phyloP scores from a whole-genome alignment of 345 rosid genomes.

The Balakata baccata region DNA sequence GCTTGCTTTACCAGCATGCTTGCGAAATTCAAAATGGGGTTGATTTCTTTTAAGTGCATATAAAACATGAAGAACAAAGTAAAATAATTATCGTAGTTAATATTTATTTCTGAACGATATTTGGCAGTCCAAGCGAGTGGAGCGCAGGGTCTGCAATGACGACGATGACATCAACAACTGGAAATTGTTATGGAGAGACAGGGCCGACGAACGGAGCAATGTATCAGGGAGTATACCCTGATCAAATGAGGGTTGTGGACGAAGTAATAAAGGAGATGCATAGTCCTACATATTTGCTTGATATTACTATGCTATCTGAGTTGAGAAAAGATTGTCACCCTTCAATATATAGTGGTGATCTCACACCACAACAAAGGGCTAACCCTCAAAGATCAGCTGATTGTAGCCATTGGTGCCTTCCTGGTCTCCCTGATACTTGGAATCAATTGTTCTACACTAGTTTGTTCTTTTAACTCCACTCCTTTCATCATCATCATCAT shows the following conservation, averaged over 20 bases:
- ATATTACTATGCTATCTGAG: slow-evolving; percentile 84
- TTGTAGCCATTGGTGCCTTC: slow-evolving; percentile 99
- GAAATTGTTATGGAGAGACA: slow-evolving; percentile 81
- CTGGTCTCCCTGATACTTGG: slow-evolving; percentile 97
- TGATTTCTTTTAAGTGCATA: too few species aligned
- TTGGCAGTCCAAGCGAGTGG: slow-evolving; percentile 78
- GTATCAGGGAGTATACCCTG: slow-evolving; percentile 54
- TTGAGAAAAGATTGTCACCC: slow-evolving; percentile 89
- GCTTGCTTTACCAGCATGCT: too few species aligned
- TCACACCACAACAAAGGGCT: slow-evolving; percentile 58
- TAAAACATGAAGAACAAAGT: too few species aligned
- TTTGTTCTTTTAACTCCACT: slow-evolving; percentile 41
- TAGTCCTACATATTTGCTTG: slow-evolving; percentile 55
- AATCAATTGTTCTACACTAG: slow-evolving; percentile 68
- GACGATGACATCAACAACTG: slow-evolving; percentile 21
- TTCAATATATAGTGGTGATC: slow-evolving; percentile 82
- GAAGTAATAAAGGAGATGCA: slow-evolving; percentile 53
- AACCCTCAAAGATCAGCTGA: slow-evolving; percentile 73
- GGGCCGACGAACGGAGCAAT: slow-evolving; percentile 51
- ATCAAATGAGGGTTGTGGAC: slow-evolving; percentile 67
- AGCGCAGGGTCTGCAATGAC: slow-evolving; percentile 36
- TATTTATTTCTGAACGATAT: not conserved
- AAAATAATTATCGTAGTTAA: not conserved
- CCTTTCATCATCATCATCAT: not conserved
- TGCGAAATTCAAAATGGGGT: too few species aligned